Base-by-base conservation (phyloP, 2,329 filamentous ascomycete genomes). In the Ophiostoma angusticollis region DNA sequence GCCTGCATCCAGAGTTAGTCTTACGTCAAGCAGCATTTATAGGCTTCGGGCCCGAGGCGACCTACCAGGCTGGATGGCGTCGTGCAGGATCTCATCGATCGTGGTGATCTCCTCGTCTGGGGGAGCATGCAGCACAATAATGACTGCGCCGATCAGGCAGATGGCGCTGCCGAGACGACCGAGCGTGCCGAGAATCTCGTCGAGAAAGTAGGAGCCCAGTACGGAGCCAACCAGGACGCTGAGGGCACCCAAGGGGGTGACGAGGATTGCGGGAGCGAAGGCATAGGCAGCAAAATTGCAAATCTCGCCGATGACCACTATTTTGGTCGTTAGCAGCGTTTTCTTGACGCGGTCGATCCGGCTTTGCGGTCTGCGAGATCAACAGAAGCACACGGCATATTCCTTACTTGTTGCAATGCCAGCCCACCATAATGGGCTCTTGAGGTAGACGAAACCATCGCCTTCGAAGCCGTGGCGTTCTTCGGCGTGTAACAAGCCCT, bases 271-370 rank as follows among this genome's bases (percentile, higher is more conserved):
- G 29, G 91, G 91, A 49, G 91, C 91, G 62, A 96, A 98, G 7
- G 91, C 91, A 58, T 98, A 98, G 45, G 91, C 91, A 36, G 87
- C 87, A 58, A 98, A 98, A 61, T 98, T 98, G 63, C 86, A 93
- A 42, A 95, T 67, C 63, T 98, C 91, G 55, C 91, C 91, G 31
- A 93, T 63, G 44, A 86, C 82, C 74, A 98, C 85, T 93, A 52
- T n/a, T n/a, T n/a, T 39, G 39, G 36, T 17, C 13, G 31, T 41
- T 27, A 45, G 40, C 16, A 35, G 27, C 36, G 45, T 24, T 40
- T 29, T 36, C 30, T 17, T 13, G 31, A n/a, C n/a, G n/a, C n/a
- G n/a, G n/a, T n/a, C n/a, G n/a, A n/a, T n/a, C n/a, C n/a, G n/a
- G n/a, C n/a, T n/a, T n/a, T n/a, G n/a, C n/a, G n/a, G n/a, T n/a